Percentiles rank a stretch among this genome's conserved stretches.
Evolutionary conservation across 768 basidiomycete genomes (phyloP).

Genomic region (Tulasnella sp.): DNA sequence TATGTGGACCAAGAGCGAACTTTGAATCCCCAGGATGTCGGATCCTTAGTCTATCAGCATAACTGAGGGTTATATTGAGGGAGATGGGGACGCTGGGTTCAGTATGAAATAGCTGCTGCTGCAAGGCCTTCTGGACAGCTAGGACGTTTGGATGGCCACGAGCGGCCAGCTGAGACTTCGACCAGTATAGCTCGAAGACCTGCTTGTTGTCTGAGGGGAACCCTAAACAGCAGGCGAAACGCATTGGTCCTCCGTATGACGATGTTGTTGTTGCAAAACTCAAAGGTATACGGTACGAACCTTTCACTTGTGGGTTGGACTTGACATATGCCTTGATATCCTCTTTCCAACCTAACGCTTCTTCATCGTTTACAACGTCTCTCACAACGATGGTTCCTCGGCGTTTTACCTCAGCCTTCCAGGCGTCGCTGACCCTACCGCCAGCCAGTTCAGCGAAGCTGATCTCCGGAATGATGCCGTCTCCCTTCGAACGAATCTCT

Average conservation of each 20-base stretch:
- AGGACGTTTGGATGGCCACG: slow-evolving; percentile 54
- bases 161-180: slow-evolving; percentile 48
- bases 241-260: slow-evolving; percentile 27
- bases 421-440: background rate
- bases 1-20: slow-evolving; percentile 55
- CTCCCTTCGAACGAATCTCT: slow-evolving; percentile 38
- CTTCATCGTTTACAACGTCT: slow-evolving; percentile 38
- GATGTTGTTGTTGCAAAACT: background rate
- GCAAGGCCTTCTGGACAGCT: slow-evolving; percentile 39
- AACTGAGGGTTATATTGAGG: slow-evolving; percentile 52
- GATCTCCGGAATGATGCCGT: slow-evolving; percentile 44
- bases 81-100: slow-evolving; percentile 34
- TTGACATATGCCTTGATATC: slow-evolving; percentile 28
- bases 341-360: slow-evolving; percentile 32
- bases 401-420: slow-evolving; percentile 31
- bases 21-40: slow-evolving; percentile 56
- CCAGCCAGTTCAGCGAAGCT: slow-evolving; percentile 33
- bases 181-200: slow-evolving; percentile 65
- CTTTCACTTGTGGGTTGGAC: slow-evolving; percentile 23
- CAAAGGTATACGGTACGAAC: background rate
- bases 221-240: slow-evolving; percentile 31
- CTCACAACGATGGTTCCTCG: slow-evolving; percentile 47
- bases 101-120: slow-evolving; percentile 51
- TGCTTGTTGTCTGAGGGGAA: slow-evolving; percentile 58
- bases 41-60: slow-evolving; percentile 66